Conservation (phyloP, 2,329 filamentous ascomycete genomes). For the Niveomyces coronatus region DNA sequence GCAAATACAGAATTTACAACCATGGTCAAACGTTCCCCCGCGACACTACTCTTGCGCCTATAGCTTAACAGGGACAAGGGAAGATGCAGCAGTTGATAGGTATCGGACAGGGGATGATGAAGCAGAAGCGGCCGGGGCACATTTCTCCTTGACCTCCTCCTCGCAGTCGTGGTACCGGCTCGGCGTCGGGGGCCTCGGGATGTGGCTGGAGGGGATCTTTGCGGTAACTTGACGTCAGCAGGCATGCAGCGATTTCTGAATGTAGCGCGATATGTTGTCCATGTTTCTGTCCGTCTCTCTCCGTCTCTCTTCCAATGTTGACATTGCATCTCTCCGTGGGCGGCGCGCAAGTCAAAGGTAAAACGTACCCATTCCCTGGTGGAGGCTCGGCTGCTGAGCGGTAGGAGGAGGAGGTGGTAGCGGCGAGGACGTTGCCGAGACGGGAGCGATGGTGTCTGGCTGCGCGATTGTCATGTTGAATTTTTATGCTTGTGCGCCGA, state of each 20-base stretch:
- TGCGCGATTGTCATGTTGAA: no score
- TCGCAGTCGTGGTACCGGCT: conserved; percentile 13
- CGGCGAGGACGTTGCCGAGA: no score
- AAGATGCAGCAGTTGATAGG: conserved; percentile 25
- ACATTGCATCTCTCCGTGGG: neutral
- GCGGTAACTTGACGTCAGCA: neutral
- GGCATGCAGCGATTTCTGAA: neutral
- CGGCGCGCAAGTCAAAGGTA: no score
- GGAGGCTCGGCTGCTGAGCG: conserved; percentile 4
- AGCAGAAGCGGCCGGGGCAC: conserved; percentile 28
- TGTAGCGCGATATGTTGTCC: neutral
- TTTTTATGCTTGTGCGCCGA: no score
- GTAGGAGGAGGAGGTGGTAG: no score
- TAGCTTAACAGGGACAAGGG: conserved; percentile 16
- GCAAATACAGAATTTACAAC: no score
- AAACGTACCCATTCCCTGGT: conserved; percentile 6
- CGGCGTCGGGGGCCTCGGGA: conserved; percentile 11
- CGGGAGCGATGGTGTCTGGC: no score
- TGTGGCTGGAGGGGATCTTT: conserved; percentile 14
- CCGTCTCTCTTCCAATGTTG: neutral
- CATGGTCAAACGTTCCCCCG: no score
- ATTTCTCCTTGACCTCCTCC: conserved; percentile 18
- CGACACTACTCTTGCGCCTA: neutral
- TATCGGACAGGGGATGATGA: conserved; percentile 27
- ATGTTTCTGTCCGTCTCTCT: neutral